Conservation (phyloP, 495 filamentous ascomycete species). For the Alectoria sarmentosa region DNA sequence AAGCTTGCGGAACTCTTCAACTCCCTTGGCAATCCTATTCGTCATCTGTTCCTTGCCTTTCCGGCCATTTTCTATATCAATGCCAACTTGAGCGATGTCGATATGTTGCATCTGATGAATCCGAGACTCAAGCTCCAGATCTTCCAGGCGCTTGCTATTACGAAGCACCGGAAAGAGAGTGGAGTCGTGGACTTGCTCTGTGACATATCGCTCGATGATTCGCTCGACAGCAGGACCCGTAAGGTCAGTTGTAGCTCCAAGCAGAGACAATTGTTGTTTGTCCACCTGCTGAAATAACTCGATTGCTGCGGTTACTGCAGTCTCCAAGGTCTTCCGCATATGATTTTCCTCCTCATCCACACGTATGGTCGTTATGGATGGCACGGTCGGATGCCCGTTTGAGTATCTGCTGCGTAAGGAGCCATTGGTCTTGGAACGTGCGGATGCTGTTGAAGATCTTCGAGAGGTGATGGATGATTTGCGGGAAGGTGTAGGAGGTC, state of each 20-base stretch:
- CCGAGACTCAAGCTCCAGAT: slow-evolving; percentile 83
- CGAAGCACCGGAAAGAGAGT: slow-evolving; percentile 78
- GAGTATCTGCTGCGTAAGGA: slow-evolving; percentile 25
- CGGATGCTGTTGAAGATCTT: slow-evolving; percentile 24
- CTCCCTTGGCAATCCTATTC: slow-evolving; percentile 61
- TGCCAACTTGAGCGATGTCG: slow-evolving; percentile 90
- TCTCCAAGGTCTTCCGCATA: slow-evolving; percentile 81
- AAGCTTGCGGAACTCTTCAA: slow-evolving; percentile 88
- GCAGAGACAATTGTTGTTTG: slow-evolving; percentile 84
- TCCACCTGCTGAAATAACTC: slow-evolving; percentile 94
- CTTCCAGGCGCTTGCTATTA: slow-evolving; percentile 68
- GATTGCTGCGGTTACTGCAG: slow-evolving; percentile 85
- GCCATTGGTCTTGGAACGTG: slow-evolving; percentile 22
- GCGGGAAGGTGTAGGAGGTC: slow-evolving; percentile 68
- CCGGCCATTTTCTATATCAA: slow-evolving; percentile 66
- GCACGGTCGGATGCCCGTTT: slow-evolving; percentile 30
- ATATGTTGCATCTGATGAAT: slow-evolving; percentile 89
- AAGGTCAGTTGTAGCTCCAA: slow-evolving; percentile 88
- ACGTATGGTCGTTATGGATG: slow-evolving; percentile 45
- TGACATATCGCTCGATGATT: slow-evolving; percentile 90
- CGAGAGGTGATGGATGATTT: slow-evolving; percentile 34
- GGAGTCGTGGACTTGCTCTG: slow-evolving; percentile 86
- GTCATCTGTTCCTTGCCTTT: slow-evolving; percentile 66
- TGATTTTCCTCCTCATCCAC: slow-evolving; percentile 81
- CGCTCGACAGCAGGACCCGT: slow-evolving; percentile 89